Evolutionary conservation across 2,329 filamentous ascomycete species (phyloP), one percentile per base, ranked within the genome.

Genomic region (Penicillium sp.): DNA sequence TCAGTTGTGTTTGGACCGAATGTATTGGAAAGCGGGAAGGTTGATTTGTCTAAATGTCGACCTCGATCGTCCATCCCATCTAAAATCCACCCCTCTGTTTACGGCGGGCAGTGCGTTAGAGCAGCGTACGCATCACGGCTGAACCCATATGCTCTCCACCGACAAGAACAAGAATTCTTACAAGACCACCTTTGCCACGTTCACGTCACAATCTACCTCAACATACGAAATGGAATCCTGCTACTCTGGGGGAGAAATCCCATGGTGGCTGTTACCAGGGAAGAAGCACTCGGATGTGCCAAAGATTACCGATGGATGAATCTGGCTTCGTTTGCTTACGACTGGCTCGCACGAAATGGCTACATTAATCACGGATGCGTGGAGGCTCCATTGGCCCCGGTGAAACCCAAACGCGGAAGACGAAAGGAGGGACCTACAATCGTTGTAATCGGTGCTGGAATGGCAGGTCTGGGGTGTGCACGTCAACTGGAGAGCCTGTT

Each of bases 321-420:
- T 58, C 84, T 93, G 45, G 92, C 94, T 10, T 90, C 87, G 62
- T 83, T 97, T 55, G 94, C 92, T 63, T 95, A 94, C 70, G 87
- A 96, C 73, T 99, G 93, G 93, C 84, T 99, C 19, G 81, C 92
- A 55, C 87, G 93, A 59, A 86, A 89, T 63, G 94, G 94, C 21
- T 96, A 96, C 72, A 96, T 99, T 78, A 99, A 99, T 73, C 97
- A 92, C 72, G 94, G 95, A 16, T 97, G 94, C 72, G 83, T 94
- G 3, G 85, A 92, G 68, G 78, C 92, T n/a, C 84, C 84, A 36
- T 72, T 76, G 45, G 79, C 74, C 50, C 68, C 71, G 46, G 68
- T 67, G 69, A 63, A 73, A 65, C 61, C 66, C 60, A 70, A 73
- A 64, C 68, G 81, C 70, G 70, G 70, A 65, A 63, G 79, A 64